Percentiles rank a stretch among this genome's conserved stretches.
phyloP scores from a whole-genome alignment of 345 rosid species.

The Cardamine occulta region DNA sequence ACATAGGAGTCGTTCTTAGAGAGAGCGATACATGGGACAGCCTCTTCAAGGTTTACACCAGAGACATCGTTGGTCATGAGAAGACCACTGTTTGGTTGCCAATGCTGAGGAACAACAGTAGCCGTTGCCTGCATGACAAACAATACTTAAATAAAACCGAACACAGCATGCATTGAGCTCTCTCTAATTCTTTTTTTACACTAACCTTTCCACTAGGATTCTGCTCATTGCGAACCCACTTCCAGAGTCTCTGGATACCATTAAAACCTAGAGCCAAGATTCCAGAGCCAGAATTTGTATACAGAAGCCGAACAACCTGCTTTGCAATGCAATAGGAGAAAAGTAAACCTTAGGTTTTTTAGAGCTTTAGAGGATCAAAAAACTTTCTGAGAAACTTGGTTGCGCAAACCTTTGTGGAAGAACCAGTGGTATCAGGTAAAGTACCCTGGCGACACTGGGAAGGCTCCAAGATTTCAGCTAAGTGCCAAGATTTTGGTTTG shows the following conservation, averaged over 20 bases:
- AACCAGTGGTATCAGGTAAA: conserved; percentile 63
- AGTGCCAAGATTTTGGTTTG: conserved; percentile 72
- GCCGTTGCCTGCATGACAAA: conserved; percentile 68
- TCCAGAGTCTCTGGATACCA: conserved; percentile 81
- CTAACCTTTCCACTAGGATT: conserved; percentile 85
- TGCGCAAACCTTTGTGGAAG: conserved; percentile 71
- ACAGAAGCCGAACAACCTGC: conserved; percentile 84
- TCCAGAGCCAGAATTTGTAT: conserved; percentile 83
- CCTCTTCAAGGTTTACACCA: conserved; percentile 81
- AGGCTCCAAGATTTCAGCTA: conserved; percentile 71
- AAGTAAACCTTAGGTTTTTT: conserved; percentile 1
- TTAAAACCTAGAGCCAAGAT: conserved; percentile 83
- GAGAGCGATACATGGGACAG: conserved; percentile 88
- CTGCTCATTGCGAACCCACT: conserved; percentile 75
- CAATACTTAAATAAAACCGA: background rate
- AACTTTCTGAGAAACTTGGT: conserved; percentile 13
- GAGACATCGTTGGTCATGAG: conserved; percentile 78
- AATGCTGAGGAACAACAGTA: conserved; percentile 71
- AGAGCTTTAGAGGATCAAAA: background rate
- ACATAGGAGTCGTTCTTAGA: conserved; percentile 93
- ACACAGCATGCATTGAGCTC: conserved; percentile 1
- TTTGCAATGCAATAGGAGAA: conserved; percentile 28
- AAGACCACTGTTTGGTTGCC: conserved; percentile 96
- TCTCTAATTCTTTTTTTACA: conserved; percentile 11
- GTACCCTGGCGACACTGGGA: conserved; percentile 62